Conservation (phyloP, 768 basidiomycete genomes). For the Kwoniella dendrophila region DNA sequence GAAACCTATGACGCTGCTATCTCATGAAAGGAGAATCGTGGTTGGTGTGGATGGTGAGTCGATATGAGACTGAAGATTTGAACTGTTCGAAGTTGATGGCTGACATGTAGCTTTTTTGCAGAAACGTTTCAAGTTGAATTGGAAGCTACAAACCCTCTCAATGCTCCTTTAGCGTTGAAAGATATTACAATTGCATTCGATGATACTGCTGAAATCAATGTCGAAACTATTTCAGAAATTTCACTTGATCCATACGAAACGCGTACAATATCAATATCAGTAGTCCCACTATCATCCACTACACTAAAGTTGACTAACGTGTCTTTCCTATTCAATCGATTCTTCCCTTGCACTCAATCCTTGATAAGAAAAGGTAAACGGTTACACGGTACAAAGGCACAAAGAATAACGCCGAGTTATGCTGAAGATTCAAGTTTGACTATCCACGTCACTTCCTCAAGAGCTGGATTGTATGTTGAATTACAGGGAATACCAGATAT, state of each 20-base stretch:
- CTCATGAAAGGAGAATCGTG: constrained; percentile 20
- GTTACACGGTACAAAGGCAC: constrained; percentile 72
- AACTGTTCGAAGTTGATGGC: neutral
- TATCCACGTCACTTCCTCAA: constrained; percentile 67
- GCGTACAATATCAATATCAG: constrained; percentile 68
- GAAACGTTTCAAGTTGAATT: constrained; percentile 55
- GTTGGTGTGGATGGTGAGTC: constrained; percentile 42
- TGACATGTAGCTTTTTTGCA: constrained; percentile 13
- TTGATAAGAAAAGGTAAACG: constrained; percentile 72
- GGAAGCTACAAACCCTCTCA: constrained; percentile 54
- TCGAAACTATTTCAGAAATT: constrained; percentile 63
- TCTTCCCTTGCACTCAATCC: constrained; percentile 69
- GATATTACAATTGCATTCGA: constrained; percentile 30
- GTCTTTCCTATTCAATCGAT: constrained; percentile 66
- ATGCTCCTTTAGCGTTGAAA: constrained; percentile 49
- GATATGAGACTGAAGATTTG: neutral
- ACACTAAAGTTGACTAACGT: constrained; percentile 66
- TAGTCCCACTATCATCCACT: constrained; percentile 62
- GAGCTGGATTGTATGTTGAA: constrained; percentile 64
- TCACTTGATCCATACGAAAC: constrained; percentile 67
- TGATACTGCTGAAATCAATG: constrained; percentile 62
- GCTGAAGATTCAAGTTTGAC: constrained; percentile 67
- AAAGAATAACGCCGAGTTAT: constrained; percentile 71
- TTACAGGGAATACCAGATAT: constrained; percentile 55
- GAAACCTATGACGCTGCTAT: constrained; percentile 40